Evolutionary conservation across 1,284 basidiomycete genomes (phyloP).

Genomic region (Fomitopsis palustris): DNA sequence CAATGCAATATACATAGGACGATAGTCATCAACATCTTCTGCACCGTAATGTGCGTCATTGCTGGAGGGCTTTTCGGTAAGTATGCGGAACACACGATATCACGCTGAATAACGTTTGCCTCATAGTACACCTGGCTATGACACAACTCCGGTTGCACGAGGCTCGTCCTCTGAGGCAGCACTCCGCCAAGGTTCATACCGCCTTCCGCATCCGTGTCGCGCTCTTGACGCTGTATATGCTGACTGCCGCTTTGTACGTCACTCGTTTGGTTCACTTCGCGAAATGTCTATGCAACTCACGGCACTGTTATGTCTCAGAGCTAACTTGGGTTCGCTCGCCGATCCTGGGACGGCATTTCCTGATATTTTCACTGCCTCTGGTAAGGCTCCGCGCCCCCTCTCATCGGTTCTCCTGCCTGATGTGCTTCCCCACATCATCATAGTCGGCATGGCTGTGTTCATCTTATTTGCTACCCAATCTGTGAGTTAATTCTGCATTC

Average conservation of each 20-base stretch:
- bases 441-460: constrained; percentile 25
- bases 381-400: constrained; percentile 9
- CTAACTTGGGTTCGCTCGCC: constrained; percentile 15
- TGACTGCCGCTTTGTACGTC: constrained; percentile 21
- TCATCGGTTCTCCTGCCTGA: neutral
- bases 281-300: neutral
- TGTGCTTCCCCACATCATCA: neutral
- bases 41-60: constrained; percentile 18
- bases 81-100: neutral
- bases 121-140: constrained; percentile 16
- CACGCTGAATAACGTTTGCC: neutral
- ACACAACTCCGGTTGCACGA: constrained; percentile 15
- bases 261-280: neutral
- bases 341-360: constrained; percentile 14
- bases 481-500: constrained; percentile 11
- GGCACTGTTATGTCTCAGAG: constrained; percentile 2
- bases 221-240: constrained; percentile 20
- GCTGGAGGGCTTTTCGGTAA: constrained; percentile 19
- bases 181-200: constrained; percentile 10
- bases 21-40: constrained; percentile 14
- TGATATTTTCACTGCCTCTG: constrained; percentile 25
- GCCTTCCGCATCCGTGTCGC: constrained; percentile 16
- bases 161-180: constrained; percentile 12
- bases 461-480: constrained; percentile 22
- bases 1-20: constrained; percentile 8